These are phyloP conservation scores for Tetraselmis striata DNA, from an alignment of 139 green algal species.

Conservation along the genomic window DNA sequence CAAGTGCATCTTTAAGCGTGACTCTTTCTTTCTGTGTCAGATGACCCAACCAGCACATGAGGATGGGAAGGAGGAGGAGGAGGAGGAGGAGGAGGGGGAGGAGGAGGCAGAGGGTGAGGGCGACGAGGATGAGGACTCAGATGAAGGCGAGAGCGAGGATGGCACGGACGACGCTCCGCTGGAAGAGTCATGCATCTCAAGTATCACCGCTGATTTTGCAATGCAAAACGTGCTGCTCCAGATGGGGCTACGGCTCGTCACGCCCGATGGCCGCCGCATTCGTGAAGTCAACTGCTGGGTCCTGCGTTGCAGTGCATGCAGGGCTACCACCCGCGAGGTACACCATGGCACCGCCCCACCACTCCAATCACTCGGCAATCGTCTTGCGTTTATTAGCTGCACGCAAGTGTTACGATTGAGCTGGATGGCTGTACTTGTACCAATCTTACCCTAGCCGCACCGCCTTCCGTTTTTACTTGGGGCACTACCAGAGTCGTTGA, in stretches of 20 bases:
- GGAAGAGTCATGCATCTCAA: slow-evolving; percentile 42
- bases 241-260: slow-evolving; percentile 77
- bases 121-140: background rate
- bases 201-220: slow-evolving; percentile 85
- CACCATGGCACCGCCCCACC: too few species aligned
- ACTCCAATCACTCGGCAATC: too few species aligned
- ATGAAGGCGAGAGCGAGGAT: background rate
- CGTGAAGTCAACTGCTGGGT: slow-evolving; percentile 55
- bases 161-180: background rate
- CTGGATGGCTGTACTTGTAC: too few species aligned
- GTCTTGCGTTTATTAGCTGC: too few species aligned
- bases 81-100: slow-evolving; percentile 4
- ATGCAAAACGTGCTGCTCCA: slow-evolving; percentile 98
- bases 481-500: too few species aligned
- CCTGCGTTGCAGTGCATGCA: slow-evolving; percentile 80
- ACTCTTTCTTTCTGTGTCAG: too few species aligned
- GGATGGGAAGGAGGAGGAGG: slow-evolving; percentile 11
- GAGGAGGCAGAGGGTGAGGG: background rate
- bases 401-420: too few species aligned
- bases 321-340: slow-evolving; percentile 17
- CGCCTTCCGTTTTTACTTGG: too few species aligned
- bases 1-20: too few species aligned
- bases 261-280: slow-evolving; percentile 72
- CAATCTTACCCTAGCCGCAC: too few species aligned
- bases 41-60: too few species aligned